A percentile compares a stretch with the other conserved stretches of the same genome.
Evolutionary conservation across 192 early-diverging fungal species (phyloP).

Genomic region (Coemansia sp.): DNA sequence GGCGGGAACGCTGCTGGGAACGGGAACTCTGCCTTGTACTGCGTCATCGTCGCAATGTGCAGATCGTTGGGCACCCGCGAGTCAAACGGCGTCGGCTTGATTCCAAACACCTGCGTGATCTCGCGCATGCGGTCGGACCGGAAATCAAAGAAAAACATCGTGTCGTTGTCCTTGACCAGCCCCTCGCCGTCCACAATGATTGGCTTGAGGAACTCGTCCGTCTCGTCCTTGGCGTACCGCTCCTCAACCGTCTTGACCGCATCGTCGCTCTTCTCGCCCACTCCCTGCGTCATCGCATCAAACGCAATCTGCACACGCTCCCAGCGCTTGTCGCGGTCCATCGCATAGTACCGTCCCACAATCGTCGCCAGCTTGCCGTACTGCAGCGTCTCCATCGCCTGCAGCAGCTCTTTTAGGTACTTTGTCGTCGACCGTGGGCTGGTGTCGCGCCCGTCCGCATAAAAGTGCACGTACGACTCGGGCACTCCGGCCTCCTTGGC

Average conservation of each 20-base stretch:
- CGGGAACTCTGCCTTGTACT: constrained; percentile 96
- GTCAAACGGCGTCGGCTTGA: constrained; percentile 85
- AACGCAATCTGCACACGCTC: constrained; percentile 95
- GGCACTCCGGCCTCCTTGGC: constrained; percentile 86
- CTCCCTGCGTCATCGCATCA: constrained; percentile 79
- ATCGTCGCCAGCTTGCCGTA: constrained; percentile 94
- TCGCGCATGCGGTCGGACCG: constrained; percentile 98
- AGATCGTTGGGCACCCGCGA: constrained; percentile 72
- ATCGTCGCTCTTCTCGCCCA: constrained; percentile 73
- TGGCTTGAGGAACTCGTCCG: constrained; percentile 99
- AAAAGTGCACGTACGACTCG: constrained; percentile 90
- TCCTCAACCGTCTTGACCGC: constrained; percentile 71
- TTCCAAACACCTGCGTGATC: constrained; percentile 80
- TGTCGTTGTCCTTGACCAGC: constrained; percentile 81
- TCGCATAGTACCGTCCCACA: constrained; percentile 97
- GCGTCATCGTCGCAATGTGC: constrained; percentile 92
- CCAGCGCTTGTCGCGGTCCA: constrained; percentile 99
- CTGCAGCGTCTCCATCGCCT: constrained; percentile 55
- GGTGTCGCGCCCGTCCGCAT: constrained; percentile 97
- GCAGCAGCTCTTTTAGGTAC: constrained; percentile 75
- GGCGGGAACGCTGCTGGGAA: constrained; percentile 96
- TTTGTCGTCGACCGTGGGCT: constrained; percentile 80
- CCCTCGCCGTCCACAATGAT: constrained; percentile 84
- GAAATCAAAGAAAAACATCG: constrained; percentile 98
- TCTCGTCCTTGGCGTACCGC: constrained; percentile 84